Conservation (phyloP, 2,329 filamentous ascomycete species). For the Blastomyces parvus region DNA sequence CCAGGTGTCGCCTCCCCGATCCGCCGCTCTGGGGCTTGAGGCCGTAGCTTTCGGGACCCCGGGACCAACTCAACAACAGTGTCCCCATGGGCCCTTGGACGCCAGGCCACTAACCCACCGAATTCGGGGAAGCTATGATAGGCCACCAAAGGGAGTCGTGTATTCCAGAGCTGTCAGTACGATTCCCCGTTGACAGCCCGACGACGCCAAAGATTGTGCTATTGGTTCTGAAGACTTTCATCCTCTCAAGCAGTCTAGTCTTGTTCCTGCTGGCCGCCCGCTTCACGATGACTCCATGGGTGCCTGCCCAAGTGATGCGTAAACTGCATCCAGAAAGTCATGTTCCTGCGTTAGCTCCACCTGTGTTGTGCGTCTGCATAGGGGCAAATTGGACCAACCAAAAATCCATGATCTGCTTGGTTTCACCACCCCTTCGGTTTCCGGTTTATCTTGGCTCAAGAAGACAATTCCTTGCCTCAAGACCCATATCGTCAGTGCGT, state of each 20-base stretch:
- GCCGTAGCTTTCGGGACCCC: background rate
- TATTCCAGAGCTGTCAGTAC: background rate
- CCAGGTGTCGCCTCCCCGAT: background rate
- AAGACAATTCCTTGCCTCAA: background rate
- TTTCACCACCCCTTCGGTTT: background rate
- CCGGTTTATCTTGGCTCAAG: background rate
- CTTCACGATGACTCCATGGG: background rate
- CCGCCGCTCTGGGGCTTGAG: background rate
- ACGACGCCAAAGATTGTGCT: background rate
- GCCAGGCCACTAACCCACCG: background rate
- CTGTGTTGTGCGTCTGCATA: background rate
- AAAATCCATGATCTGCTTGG: background rate
- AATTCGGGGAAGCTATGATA: background rate
- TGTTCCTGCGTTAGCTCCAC: constrained; percentile 3
- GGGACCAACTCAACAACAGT: background rate
- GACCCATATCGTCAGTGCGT: background rate
- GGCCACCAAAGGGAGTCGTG: background rate
- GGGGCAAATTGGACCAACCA: constrained; percentile 1
- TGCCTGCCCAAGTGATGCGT: background rate
- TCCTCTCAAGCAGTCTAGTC: background rate
- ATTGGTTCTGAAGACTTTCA: background rate
- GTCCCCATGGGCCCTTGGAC: background rate
- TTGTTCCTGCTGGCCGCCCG: background rate
- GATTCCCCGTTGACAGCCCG: background rate
- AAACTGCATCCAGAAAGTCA: background rate